These are phyloP conservation scores for Puccinia hordei DNA, from an alignment of 1,284 basidiomycete species.

Conservation along the genomic window DNA sequence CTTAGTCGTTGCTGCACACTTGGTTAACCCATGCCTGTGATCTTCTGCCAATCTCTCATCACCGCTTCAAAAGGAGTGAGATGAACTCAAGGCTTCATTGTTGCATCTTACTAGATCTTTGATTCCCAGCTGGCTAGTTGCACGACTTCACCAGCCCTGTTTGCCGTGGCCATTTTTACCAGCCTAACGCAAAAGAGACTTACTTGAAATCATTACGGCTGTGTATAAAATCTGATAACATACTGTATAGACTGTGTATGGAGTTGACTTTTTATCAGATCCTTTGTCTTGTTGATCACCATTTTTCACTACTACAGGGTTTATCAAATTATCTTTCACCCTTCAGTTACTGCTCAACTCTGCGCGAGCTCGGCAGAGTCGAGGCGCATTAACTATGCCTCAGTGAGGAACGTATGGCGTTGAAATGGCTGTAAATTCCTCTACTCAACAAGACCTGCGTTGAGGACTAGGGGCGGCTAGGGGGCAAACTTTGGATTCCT, in stretches of 20 bases:
- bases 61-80: not conserved
- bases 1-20: too few species aligned
- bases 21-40: not conserved
- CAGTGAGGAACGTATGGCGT: too few species aligned
- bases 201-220: too few species aligned
- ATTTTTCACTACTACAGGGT: not conserved
- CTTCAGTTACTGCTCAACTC: not conserved
- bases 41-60: not conserved
- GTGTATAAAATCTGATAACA: not conserved
- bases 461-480: too few species aligned
- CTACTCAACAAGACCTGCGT: too few species aligned
- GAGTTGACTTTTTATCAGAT: not conserved
- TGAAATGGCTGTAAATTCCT: too few species aligned
- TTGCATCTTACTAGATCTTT: not conserved
- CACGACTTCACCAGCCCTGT: not conserved
- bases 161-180: too few species aligned
- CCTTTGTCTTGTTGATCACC: not conserved
- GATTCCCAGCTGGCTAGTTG: not conserved
- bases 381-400: not conserved
- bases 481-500: too few species aligned
- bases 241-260: not conserved
- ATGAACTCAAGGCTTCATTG: not conserved
- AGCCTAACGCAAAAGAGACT: too few species aligned
- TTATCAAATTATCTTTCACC: not conserved
- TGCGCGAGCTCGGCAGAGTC: not conserved